These are phyloP conservation scores for Hysterangium stoloniferum DNA, from an alignment of 768 basidiomycete genomes.

Conservation along the genomic window DNA sequence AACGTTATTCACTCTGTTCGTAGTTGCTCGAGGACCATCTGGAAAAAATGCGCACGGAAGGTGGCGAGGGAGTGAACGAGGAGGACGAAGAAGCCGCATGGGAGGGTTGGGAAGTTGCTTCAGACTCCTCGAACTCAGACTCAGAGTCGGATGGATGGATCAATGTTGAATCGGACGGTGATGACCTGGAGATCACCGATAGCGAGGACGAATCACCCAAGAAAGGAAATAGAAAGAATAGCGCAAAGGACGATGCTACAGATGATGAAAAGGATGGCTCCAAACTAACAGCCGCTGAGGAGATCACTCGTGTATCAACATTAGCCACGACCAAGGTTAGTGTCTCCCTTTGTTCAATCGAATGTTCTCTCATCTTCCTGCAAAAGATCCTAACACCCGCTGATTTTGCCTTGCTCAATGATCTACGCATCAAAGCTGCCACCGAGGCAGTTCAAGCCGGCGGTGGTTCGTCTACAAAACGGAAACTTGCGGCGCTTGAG, in stretches of 20 bases:
- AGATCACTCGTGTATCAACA: conserved; percentile 43
- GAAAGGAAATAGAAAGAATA: conserved; percentile 11
- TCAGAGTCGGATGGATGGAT: conserved; percentile 71
- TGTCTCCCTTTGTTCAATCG: background rate
- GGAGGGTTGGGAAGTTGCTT: conserved; percentile 86
- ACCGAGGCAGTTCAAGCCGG: conserved; percentile 58
- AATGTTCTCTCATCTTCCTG: background rate
- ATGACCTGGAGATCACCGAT: conserved; percentile 73
- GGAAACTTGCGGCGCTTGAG: conserved; percentile 80
- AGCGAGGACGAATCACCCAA: conserved; percentile 55
- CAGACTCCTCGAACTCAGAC: conserved; percentile 48
- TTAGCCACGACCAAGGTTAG: conserved; percentile 75
- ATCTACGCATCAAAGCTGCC: conserved; percentile 77
- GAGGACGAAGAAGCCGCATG: conserved; percentile 65
- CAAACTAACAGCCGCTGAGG: conserved; percentile 20
- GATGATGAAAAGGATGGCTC: conserved; percentile 16
- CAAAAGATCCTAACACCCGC: conserved; percentile 93
- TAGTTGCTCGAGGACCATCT: conserved; percentile 88
- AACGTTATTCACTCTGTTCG: background rate
- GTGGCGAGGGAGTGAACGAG: conserved; percentile 30
- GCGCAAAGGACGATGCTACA: conserved; percentile 13
- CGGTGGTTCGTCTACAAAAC: conserved; percentile 63
- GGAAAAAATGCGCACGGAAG: conserved; percentile 59
- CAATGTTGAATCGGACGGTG: conserved; percentile 62
- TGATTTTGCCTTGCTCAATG: conserved; percentile 87